These are phyloP conservation scores for Patellaria atrata DNA, from an alignment of 495 filamentous ascomycete species.

Conservation along the genomic window DNA sequence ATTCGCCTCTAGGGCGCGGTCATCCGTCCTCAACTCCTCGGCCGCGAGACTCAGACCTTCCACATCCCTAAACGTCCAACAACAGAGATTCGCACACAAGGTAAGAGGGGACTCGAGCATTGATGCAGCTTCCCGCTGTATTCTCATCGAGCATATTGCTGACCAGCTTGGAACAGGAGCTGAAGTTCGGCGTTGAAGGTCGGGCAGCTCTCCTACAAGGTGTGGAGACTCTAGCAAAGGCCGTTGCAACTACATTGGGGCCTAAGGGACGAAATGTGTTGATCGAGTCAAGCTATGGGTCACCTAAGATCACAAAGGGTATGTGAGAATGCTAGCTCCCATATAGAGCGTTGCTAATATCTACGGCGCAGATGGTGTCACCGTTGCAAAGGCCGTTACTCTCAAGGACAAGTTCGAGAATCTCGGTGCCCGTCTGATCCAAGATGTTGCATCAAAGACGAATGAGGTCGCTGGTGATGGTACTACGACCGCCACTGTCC, in stretches of 20 bases:
- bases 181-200: constrained; percentile 96
- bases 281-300: constrained; percentile 94
- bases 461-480: constrained; percentile 98
- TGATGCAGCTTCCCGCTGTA: constrained; percentile 6
- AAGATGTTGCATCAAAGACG: constrained; percentile 98
- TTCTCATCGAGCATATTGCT: constrained; percentile 5
- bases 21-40: constrained; percentile 55
- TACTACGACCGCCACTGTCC: constrained; percentile 92
- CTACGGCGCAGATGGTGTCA: constrained; percentile 63
- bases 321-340: constrained; percentile 20
- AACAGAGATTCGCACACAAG: constrained; percentile 91
- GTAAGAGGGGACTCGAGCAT: constrained; percentile 34
- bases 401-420: constrained; percentile 99
- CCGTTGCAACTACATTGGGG: constrained; percentile 89
- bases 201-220: constrained; percentile 78
- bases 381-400: constrained; percentile 79
- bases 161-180: constrained; percentile 43
- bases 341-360: background rate
- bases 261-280: constrained; percentile 97
- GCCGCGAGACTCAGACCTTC: constrained; percentile 37
- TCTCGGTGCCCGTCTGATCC: constrained; percentile 86
- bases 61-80: constrained; percentile 55
- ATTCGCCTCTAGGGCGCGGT: constrained; percentile 47
- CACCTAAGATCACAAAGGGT: constrained; percentile 99
- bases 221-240: constrained; percentile 93